These are phyloP conservation scores for Aspergillus cejpii DNA, from an alignment of 2,329 filamentous ascomycete genomes.

Conservation along the genomic window DNA sequence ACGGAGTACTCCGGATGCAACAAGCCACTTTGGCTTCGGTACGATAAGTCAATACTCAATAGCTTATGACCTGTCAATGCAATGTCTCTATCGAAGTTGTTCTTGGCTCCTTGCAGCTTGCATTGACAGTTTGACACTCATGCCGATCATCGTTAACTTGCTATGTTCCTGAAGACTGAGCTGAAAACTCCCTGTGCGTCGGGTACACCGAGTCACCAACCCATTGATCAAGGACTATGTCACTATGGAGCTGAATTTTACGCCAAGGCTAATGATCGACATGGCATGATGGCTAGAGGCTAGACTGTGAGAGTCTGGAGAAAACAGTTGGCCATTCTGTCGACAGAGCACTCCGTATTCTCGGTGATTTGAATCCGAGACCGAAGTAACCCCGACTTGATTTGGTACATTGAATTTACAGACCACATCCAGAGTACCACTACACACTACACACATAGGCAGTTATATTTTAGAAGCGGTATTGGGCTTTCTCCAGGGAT, in stretches of 20 bases:
- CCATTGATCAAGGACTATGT: too few species aligned
- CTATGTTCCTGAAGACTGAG: background rate
- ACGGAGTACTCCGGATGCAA: too few species aligned
- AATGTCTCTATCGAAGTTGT: too few species aligned
- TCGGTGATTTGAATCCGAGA: background rate
- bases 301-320: too few species aligned
- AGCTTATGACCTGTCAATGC: too few species aligned
- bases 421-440: background rate
- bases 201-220: background rate
- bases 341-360: background rate
- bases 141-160: background rate
- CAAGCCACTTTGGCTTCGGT: too few species aligned
- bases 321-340: background rate
- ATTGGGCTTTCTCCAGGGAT: background rate
- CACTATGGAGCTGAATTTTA: background rate
- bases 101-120: too few species aligned
- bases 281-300: too few species aligned
- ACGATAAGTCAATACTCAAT: too few species aligned
- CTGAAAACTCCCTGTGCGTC: background rate
- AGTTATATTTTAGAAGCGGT: too few species aligned
- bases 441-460: background rate
- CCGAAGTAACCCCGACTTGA: background rate
- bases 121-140: too few species aligned
- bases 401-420: too few species aligned
- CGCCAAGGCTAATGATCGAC: background rate